Base-by-base conservation (phyloP, 768 basidiomycete genomes). In the Boletales sp. region DNA sequence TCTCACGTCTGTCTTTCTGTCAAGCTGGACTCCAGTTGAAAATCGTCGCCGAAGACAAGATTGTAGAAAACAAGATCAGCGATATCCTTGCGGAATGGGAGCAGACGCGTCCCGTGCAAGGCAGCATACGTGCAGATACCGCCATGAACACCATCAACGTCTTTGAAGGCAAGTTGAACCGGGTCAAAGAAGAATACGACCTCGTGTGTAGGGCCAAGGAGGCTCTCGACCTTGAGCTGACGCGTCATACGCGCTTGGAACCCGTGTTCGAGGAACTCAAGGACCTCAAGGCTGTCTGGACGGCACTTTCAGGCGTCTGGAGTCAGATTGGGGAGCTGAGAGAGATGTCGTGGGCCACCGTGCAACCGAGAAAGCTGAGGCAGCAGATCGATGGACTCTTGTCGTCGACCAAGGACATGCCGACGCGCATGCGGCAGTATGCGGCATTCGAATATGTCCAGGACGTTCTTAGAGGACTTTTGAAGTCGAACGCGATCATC, bases 11-110 rank as follows among this genome's bases (percentile, higher is more conserved):
- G 30, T 40, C 34, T 4, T 31, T 4, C 36, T 36, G 55, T 5
- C 5, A 52, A 95, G 94, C 92, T 55, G 97, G 95, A 1, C 76
- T 99, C n/a, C 97, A 98, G 69, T 77, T 97, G 54, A 99, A 98
- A 79, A 95, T 99, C 67, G 90, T 95, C n/a, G 94, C 97, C 2
- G 94, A 99, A 69, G 97, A 97, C 76, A 95, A 95, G 74, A 93
- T 97, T 47, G 84, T 98, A 2, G 92, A 95, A 74, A 90, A 92
- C 70, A 94, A 92, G 73, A 94, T 98, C 63, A 86, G 80, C 60
- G 94, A 97, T 60, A 80, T 93, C 50, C 76, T 97, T 14, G 71
- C 76, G 48, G 97, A 98, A 68, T 98, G 97, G 97, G 94, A 97
- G 66, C 80, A 86, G 62, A 91, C 87, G 55, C 91, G 97, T 61